These are phyloP conservation scores for Claviceps pusilla DNA, from an alignment of 2,329 filamentous ascomycete species.

Conservation along the genomic window DNA sequence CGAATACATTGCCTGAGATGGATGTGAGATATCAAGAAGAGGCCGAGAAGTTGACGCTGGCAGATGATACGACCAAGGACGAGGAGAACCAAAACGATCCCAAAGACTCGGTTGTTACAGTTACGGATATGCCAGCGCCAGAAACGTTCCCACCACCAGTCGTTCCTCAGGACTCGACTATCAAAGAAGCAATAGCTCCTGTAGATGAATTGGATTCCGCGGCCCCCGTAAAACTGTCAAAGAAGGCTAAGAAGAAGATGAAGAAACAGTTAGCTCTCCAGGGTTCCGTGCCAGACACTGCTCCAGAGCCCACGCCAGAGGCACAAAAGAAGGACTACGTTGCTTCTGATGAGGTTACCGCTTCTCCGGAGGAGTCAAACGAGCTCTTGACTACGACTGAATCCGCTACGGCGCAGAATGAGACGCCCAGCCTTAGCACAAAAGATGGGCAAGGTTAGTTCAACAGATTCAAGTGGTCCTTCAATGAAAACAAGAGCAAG, in stretches of 20 bases:
- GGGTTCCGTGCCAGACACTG: constrained; percentile 4
- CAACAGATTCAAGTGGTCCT: constrained; percentile 13
- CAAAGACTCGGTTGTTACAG: neutral
- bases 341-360: neutral
- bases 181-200: neutral
- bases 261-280: constrained; percentile 16
- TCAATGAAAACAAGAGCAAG: constrained; percentile 20
- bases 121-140: neutral
- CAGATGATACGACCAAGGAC: neutral
- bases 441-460: constrained; percentile 17
- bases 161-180: neutral
- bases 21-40: neutral
- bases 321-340: neutral
- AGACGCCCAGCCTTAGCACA: constrained; percentile 12
- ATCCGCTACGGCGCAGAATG: neutral
- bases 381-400: constrained; percentile 7
- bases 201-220: constrained; percentile 4
- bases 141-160: neutral
- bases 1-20: neutral
- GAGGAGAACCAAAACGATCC: neutral
- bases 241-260: constrained; percentile 21
- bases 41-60: neutral
- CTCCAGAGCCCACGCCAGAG: neutral
- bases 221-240: constrained; percentile 15
- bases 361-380: constrained; percentile 2